A percentile compares a stretch with the other conserved stretches of the same genome.
These are phyloP conservation scores for Lindgomyces ingoldianus DNA, from an alignment of 495 filamentous ascomycete species.

Conservation along the genomic window DNA sequence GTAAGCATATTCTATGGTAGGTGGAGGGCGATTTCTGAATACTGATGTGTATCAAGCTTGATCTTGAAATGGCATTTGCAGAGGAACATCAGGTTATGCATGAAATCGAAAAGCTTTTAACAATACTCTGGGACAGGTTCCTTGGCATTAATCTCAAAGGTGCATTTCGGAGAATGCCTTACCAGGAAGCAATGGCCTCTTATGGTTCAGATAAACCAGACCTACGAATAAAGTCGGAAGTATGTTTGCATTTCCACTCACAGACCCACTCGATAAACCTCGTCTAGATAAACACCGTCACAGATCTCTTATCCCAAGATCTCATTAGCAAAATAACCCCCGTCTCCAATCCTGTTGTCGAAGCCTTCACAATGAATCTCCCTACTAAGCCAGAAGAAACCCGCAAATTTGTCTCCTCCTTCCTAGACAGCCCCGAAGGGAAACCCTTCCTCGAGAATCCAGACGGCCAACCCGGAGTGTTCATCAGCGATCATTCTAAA, in stretches of 20 bases:
- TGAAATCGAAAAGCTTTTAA: slow-evolving; percentile 65
- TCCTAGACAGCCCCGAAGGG: slow-evolving; percentile 68
- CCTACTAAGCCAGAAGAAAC: slow-evolving; percentile 51
- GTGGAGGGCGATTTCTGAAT: background rate
- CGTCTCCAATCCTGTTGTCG: slow-evolving; percentile 63
- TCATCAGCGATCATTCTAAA: slow-evolving; percentile 67
- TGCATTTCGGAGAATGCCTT: slow-evolving; percentile 63
- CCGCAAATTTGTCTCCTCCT: slow-evolving; percentile 61
- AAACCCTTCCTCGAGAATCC: slow-evolving; percentile 62
- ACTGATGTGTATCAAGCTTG: slow-evolving; percentile 58
- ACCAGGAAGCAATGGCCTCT: slow-evolving; percentile 72
- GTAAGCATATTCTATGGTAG: no score
- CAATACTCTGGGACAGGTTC: slow-evolving; percentile 54
- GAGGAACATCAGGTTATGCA: slow-evolving; percentile 72
- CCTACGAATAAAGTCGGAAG: slow-evolving; percentile 61
- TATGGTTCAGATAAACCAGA: slow-evolving; percentile 96
- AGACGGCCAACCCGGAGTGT: slow-evolving; percentile 72
- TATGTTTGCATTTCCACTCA: slow-evolving; percentile 35
- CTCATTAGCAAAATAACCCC: slow-evolving; percentile 71
- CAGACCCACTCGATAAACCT: slow-evolving; percentile 13
- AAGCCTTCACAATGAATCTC: slow-evolving; percentile 65
- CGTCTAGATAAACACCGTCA: slow-evolving; percentile 62
- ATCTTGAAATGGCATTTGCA: slow-evolving; percentile 89
- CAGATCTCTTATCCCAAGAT: slow-evolving; percentile 62
- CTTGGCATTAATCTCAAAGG: slow-evolving; percentile 30